phyloP scores from a whole-genome alignment of 495 filamentous ascomycete species.

The Xylaria nigripes region DNA sequence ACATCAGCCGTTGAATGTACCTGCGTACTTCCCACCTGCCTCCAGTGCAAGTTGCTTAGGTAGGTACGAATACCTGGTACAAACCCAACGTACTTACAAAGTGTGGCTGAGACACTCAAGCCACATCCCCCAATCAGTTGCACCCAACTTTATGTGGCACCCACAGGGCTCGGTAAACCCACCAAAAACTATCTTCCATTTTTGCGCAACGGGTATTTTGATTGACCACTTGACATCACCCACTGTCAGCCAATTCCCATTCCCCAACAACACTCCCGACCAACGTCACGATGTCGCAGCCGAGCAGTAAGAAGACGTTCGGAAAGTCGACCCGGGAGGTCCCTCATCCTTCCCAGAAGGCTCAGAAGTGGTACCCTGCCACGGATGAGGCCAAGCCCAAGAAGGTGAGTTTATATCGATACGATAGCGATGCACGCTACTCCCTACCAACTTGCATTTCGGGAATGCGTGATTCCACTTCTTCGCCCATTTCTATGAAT shows the following conservation, averaged over 20 bases:
- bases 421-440: conserved; percentile 5
- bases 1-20: no score
- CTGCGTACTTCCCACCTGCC: no score
- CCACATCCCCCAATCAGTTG: conserved; percentile 14
- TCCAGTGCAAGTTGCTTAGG: no score
- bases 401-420: conserved; percentile 64
- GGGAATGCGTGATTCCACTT: neutral
- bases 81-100: no score
- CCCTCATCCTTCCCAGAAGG: conserved; percentile 77
- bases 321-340: conserved; percentile 92
- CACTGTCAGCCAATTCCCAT: conserved; percentile 23
- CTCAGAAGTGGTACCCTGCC: conserved; percentile 98
- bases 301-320: conserved; percentile 82
- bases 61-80: no score
- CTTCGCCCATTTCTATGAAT: neutral
- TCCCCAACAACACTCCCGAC: conserved; percentile 29
- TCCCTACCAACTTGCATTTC: neutral
- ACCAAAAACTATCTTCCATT: conserved; percentile 29
- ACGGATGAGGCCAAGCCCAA: conserved; percentile 84
- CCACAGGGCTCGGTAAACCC: conserved; percentile 33
- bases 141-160: conserved; percentile 18
- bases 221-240: conserved; percentile 25
- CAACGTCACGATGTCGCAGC: conserved; percentile 58
- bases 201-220: conserved; percentile 28
- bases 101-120: conserved; percentile 11